Evolutionary conservation across 1,284 basidiomycete species (phyloP).

Genomic region (Pseudozyma thailandica): DNA sequence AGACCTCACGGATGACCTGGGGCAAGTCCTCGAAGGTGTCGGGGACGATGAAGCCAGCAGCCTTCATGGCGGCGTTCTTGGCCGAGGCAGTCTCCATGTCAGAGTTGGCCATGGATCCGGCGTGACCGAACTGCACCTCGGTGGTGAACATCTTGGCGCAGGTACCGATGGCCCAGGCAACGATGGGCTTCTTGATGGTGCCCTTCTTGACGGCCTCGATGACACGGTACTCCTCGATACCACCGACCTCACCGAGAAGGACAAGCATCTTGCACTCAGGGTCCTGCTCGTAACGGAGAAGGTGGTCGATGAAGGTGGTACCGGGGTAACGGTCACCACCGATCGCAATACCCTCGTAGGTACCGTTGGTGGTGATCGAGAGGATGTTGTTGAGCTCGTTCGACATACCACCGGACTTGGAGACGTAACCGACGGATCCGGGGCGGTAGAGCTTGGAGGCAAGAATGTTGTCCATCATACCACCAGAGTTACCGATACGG

Average conservation of each 20-base stretch:
- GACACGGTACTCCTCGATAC: constrained; percentile 98
- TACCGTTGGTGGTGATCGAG: constrained; percentile 95
- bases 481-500: constrained; percentile 99
- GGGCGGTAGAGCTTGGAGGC: constrained; percentile 97
- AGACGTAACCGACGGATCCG: constrained; percentile 97
- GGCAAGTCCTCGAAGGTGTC: constrained; percentile 98
- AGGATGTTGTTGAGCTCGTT: constrained; percentile 99
- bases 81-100: constrained; percentile 96
- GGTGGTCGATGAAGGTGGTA: constrained; percentile 98
- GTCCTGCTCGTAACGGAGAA: constrained; percentile 96
- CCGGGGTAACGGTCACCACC: constrained; percentile 99
- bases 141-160: constrained; percentile 99
- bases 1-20: constrained; percentile 82
- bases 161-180: constrained; percentile 99
- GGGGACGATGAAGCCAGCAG: constrained; percentile 94
- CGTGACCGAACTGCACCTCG: constrained; percentile 99
- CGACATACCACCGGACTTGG: constrained; percentile 99
- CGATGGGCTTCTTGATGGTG: constrained; percentile 95
- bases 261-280: constrained; percentile 99
- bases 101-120: constrained; percentile 97
- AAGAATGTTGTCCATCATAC: constrained; percentile 99
- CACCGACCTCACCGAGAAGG: constrained; percentile 97
- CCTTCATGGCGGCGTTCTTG: constrained; percentile 95
- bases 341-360: constrained; percentile 99
- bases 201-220: constrained; percentile 96